Evolutionary conservation across 2,329 filamentous ascomycete genomes (phyloP), one percentile per base, ranked within the genome.

Genomic region (Huntiella bhutanensis): DNA sequence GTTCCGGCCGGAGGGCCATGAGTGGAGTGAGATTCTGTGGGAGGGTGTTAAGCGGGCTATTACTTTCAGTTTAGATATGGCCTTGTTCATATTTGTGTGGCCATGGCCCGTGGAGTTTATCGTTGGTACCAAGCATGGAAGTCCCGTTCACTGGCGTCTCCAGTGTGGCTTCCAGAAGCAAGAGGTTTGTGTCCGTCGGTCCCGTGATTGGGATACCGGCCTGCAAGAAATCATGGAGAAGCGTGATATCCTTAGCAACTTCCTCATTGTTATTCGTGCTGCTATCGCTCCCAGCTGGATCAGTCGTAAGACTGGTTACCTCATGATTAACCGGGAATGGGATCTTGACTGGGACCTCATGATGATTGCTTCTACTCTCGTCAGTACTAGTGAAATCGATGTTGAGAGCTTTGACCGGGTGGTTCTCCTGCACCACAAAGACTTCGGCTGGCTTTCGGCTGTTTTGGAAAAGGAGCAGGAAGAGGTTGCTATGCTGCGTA

Each of bases 261-360:
- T 84, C 54, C 67, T 77, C 53, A 67, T 67, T 10, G 69, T 75
- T 49, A 62, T 93, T 40, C 61, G 77, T 51, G 70, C 74, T 2
- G 87, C 84, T 2, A 80, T 87, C 3, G 70, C 78, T 12, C 71
- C 76, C 16, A 63, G 74, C 55, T 68, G 77, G 45, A 66, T 88
- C 55, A 66, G 71, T 54, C 70, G 76, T 54, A 94, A 92, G 70
- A 94, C 86, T 28, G 86, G 85, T 15, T 93, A 92, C 58, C 63
- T 92, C 52, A 77, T 91, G 53, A 82, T 93, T 68, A 82, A 87
- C 58, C 73, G 71, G 51, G 73, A 85, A 51, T 96, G 85, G 80
- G 82, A 93, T 59, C 65, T 95, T 50, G 86, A 94, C 59, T 95
- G 87, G 71, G 69, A 69, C 41, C 70, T 71, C 15, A 95, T 95